A percentile compares a stretch with the other conserved stretches of the same genome.
Evolutionary conservation across 345 rosid species (phyloP).

Genomic region (Geranium brycei): DNA sequence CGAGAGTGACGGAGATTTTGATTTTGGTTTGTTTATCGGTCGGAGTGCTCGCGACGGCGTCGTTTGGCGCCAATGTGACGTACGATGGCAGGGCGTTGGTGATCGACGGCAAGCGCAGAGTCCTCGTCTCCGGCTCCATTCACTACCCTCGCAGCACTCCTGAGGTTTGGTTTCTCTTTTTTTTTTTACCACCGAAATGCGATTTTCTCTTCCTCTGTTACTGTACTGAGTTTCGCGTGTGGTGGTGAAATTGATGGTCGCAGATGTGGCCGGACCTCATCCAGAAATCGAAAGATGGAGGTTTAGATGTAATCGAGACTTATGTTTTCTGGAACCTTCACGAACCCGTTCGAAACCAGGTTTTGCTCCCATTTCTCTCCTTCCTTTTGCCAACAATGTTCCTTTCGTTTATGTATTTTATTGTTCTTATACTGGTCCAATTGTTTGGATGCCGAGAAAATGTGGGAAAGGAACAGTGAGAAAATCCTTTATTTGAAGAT

Average conservation of each 20-base stretch:
- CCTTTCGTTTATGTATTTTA: not conserved
- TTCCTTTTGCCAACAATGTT: not conserved
- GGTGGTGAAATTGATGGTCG: not conserved
- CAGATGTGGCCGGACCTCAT: slow-evolving; percentile 98
- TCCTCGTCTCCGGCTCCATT: slow-evolving; percentile 81
- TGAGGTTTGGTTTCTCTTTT: slow-evolving; percentile 22
- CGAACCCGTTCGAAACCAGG: slow-evolving; percentile 80
- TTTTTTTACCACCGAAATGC: not conserved
- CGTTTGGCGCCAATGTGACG: slow-evolving; percentile 48
- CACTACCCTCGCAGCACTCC: slow-evolving; percentile 96
- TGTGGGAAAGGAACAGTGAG: not conserved
- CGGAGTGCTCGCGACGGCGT: slow-evolving; percentile 19
- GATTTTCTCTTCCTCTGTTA: slow-evolving; percentile 4
- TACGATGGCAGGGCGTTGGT: slow-evolving; percentile 77
- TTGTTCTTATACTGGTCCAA: not conserved
- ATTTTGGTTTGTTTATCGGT: slow-evolving; percentile 3
- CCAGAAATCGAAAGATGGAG: slow-evolving; percentile 94
- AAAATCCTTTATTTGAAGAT: not conserved
- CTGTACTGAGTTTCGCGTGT: not conserved
- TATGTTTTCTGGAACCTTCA: slow-evolving; percentile 85
- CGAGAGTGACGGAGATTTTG: not conserved
- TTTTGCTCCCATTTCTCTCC: slow-evolving; percentile 7
- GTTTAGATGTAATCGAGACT: slow-evolving; percentile 85
- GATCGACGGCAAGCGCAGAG: slow-evolving; percentile 60
- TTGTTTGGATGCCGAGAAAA: not conserved